Conservation (phyloP, 345 rosid species). For the Firmiana major region DNA sequence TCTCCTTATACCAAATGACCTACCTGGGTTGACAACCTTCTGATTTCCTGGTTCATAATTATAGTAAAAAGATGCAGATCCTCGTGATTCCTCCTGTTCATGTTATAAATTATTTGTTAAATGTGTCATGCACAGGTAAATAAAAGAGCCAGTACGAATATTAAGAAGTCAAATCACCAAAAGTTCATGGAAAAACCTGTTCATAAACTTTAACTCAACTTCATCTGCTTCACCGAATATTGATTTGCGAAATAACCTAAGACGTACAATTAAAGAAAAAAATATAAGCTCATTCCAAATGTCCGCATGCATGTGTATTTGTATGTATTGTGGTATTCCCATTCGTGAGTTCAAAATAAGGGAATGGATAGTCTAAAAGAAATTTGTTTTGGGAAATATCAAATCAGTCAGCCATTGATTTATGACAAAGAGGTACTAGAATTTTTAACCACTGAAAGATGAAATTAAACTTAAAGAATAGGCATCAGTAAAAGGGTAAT, state of each 20-base stretch:
- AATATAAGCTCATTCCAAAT: neutral
- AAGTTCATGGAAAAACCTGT: slow-evolving; percentile 37
- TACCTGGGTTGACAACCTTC: slow-evolving; percentile 60
- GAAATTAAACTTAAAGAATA: too few relatives aligned
- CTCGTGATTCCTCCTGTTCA: slow-evolving; percentile 53
- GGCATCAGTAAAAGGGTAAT: too few relatives aligned
- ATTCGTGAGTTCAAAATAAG: neutral
- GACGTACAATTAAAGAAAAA: neutral
- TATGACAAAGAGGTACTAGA: too few relatives aligned
- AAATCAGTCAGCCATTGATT: neutral
- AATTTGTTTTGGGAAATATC: neutral
- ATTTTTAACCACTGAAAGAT: too few relatives aligned
- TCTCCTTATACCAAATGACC: neutral
- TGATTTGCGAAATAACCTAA: slow-evolving; percentile 52
- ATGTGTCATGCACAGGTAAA: neutral
- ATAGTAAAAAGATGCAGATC: slow-evolving; percentile 47
- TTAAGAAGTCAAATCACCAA: neutral
- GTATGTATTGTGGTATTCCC: neutral
- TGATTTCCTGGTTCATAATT: slow-evolving; percentile 65
- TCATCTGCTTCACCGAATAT: slow-evolving; percentile 68
- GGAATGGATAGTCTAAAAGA: neutral
- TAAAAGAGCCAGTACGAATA: neutral
- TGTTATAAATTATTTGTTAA: neutral
- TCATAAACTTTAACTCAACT: slow-evolving; percentile 67
- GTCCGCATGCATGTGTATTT: neutral